Conservation (phyloP, 768 basidiomycete species). For the Tricholoma matsutake region DNA sequence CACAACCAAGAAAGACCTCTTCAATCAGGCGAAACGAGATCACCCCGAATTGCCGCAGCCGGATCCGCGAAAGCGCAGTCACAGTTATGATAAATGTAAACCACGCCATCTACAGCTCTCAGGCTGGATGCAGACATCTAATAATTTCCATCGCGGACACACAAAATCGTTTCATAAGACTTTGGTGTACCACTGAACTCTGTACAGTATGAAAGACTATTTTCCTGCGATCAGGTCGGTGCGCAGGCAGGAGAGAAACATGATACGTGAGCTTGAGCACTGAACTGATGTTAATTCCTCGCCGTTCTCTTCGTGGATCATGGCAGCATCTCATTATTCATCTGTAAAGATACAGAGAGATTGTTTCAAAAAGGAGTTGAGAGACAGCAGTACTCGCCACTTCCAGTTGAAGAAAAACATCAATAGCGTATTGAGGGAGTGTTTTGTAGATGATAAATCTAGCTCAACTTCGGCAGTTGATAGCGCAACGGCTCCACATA, state of each 20-base stretch:
- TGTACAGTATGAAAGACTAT: neutral
- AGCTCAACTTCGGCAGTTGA: neutral
- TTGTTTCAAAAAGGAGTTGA: neutral
- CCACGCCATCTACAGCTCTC: neutral
- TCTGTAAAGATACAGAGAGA: neutral
- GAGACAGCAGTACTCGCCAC: neutral
- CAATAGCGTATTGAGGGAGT: neutral
- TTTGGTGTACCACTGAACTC: neutral
- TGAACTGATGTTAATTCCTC: neutral
- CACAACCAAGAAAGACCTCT: neutral
- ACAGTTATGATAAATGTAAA: slow-evolving; percentile 9
- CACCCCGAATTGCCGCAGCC: neutral
- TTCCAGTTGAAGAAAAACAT: neutral
- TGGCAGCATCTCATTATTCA: neutral
- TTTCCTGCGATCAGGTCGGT: neutral
- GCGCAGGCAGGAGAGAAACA: neutral
- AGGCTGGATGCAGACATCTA: neutral
- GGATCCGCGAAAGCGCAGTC: slow-evolving; percentile 4
- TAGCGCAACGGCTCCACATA: neutral
- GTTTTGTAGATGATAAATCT: neutral
- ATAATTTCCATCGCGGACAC: neutral
- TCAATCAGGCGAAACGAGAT: neutral
- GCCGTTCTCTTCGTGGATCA: neutral
- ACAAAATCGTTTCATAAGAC: neutral
- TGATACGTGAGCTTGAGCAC: neutral